Conservation (phyloP, 257 asterid genomes). For the Solanum arcanum region DNA sequence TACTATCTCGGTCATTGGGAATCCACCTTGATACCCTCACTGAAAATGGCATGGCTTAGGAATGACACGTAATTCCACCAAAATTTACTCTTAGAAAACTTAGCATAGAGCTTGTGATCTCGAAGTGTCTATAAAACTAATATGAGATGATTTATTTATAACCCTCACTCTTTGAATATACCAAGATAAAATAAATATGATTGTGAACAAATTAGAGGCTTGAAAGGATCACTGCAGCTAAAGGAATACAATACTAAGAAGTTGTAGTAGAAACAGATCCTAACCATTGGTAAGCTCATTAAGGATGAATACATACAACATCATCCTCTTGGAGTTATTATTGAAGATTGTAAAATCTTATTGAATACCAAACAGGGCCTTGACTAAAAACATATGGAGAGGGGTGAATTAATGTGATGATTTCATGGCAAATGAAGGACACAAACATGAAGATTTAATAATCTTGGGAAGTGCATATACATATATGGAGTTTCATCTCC, state of each 20-base stretch:
- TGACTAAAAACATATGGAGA: background rate
- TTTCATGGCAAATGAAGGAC: background rate
- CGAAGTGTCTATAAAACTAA: background rate
- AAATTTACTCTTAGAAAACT: background rate
- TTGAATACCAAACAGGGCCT: background rate
- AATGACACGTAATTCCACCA: background rate
- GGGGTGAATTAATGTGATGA: background rate
- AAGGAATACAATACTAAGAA: background rate
- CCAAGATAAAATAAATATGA: background rate
- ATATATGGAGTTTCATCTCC: background rate
- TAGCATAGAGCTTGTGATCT: background rate
- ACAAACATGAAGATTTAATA: background rate
- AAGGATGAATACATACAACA: background rate
- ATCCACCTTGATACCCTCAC: background rate
- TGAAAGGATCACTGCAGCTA: background rate
- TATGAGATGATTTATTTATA: background rate
- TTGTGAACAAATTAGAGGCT: background rate
- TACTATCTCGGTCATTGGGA: background rate
- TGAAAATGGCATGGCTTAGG: background rate
- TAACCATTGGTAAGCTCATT: background rate
- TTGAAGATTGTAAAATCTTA: background rate
- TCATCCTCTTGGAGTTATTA: background rate
- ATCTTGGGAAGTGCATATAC: background rate
- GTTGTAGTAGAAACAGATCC: background rate
- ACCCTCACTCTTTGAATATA: background rate